These are phyloP conservation scores for Pyrenophora tritici-repentis DNA, from an alignment of 2,329 filamentous ascomycete species.

Conservation along the genomic window DNA sequence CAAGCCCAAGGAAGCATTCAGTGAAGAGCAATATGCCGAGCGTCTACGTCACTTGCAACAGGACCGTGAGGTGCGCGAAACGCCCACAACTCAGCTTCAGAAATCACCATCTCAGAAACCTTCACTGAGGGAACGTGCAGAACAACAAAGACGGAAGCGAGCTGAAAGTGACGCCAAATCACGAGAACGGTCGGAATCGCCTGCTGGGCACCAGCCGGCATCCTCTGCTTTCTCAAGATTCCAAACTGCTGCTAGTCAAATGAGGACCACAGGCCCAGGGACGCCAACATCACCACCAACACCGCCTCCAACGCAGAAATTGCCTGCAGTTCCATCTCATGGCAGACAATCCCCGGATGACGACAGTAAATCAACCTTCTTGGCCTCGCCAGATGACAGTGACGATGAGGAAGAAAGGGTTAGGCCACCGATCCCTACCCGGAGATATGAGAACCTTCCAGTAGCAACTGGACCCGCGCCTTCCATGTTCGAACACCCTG, in stretches of 20 bases:
- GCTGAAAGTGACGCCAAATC: constrained; percentile 28
- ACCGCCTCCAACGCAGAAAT: constrained; percentile 15
- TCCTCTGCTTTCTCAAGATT: constrained; percentile 52
- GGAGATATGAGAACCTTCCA: constrained; percentile 43
- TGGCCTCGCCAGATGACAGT: constrained; percentile 38
- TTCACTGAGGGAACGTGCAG: constrained; percentile 42
- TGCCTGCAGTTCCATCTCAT: constrained; percentile 11
- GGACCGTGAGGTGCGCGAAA: constrained; percentile 64
- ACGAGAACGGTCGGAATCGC: constrained; percentile 37
- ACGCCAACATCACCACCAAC: constrained; percentile 19
- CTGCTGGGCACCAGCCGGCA: constrained; percentile 37
- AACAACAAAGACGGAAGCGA: constrained; percentile 41
- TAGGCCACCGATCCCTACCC: constrained; percentile 18
- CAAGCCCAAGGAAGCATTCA: constrained; percentile 75
- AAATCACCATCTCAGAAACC: constrained; percentile 34
- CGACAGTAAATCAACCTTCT: constrained; percentile 33
- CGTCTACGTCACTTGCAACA: constrained; percentile 81
- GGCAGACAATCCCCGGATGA: constrained; percentile 23
- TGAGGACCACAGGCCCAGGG: constrained; percentile 43
- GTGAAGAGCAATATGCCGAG: constrained; percentile 83
- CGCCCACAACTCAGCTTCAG: constrained; percentile 17
- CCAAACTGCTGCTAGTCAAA: constrained; percentile 52
- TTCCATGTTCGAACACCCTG: constrained; percentile 45
- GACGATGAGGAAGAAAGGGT: constrained; percentile 38
- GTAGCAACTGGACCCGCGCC: constrained; percentile 41